phyloP scores from a whole-genome alignment of 805 yeast genomes.

The Dipodascus geniculatus region DNA sequence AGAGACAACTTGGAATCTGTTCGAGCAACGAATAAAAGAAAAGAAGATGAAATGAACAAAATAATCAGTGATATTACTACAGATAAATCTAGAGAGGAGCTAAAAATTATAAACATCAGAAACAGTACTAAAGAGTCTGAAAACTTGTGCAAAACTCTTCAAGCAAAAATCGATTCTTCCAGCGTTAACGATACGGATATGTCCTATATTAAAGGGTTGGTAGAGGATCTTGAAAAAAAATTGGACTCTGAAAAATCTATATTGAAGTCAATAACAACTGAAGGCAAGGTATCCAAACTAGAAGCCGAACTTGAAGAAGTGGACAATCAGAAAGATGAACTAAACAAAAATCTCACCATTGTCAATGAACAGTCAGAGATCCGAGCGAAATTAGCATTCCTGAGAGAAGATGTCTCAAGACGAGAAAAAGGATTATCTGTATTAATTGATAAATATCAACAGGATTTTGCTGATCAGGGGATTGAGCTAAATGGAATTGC shows the following conservation, averaged over 20 bases:
- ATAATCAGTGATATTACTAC: conserved; percentile 18
- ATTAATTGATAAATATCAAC: conserved; percentile 22
- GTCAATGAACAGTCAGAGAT: conserved; percentile 48
- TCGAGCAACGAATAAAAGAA: conserved; percentile 17
- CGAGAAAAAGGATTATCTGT: conserved; percentile 23
- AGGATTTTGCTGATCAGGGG: conserved; percentile 15
- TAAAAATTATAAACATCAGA: conserved; percentile 10
- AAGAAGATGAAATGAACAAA: conserved; percentile 21
- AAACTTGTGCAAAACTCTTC: conserved; percentile 28
- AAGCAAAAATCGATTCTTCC: conserved; percentile 29
- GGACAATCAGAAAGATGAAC: conserved; percentile 34
- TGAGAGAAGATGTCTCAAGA: conserved; percentile 28
- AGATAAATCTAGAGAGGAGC: conserved; percentile 16
- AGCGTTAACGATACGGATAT: conserved; percentile 36
- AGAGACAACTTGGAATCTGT: conserved; percentile 8
- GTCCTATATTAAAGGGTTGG: conserved; percentile 32
- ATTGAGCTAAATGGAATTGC: conserved; percentile 11
- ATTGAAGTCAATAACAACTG: conserved; percentile 3
- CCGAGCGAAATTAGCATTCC: conserved; percentile 40
- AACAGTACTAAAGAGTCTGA: conserved; percentile 11
- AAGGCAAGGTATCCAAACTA: conserved; percentile 5
- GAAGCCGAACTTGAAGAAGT: conserved; percentile 5
- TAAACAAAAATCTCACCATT: conserved; percentile 38
- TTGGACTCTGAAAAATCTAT: conserved; percentile 17
- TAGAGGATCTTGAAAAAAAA: conserved; percentile 30